Base-by-base conservation (phyloP, 371 early-diverging fungal genomes). In the Mortierella sp. region DNA sequence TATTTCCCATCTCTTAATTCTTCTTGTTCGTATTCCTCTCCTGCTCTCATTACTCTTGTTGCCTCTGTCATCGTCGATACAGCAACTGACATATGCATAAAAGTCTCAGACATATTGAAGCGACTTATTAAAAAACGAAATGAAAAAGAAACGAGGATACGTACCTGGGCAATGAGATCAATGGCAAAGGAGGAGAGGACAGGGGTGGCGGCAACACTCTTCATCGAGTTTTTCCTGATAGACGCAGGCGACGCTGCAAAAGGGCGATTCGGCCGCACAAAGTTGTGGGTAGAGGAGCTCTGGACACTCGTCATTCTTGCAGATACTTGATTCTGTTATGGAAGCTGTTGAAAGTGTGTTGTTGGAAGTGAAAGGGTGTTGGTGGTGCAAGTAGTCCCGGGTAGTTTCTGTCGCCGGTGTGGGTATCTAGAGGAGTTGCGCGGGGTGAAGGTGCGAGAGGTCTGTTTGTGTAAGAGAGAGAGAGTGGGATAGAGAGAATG, bases 141-240 rank as follows among this genome's bases (percentile, higher is more conserved):
- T 59, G 61, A 59, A 59, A 6, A 26, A 26, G n/a, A 19, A 31
- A 31, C 34, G 34, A 59, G 59, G n/a, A 14, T 51, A 76, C 73
- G 73, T 86, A 75, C 86, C 86, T 86, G 86, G 48, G 86, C 86
- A 59, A 86, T 86, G 26, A 86, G 75, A 77, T 86, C 86, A 40
- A 86, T 86, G 11, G 86, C 86, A 70, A 86, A 86, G 6, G 82
- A 76, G 24, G 86, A 86, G 1, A 86, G 77, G 46, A 86, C 82
- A 24, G 86, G 86, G 19, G 86, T 72, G 19, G 77, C 59, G 2
- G 79, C 54, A 28, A 53, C 37, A 31, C 74, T 74, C 53, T 77
- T 76, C 57, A 69, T 69, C 4, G 86, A 86, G 77, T 86, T 86
- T 71, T 86, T 86, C 50, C 86, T 76, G 2, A 72, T 77, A 46